phyloP scores from a whole-genome alignment of 345 rosid genomes.

The Barbarea vulgaris region DNA sequence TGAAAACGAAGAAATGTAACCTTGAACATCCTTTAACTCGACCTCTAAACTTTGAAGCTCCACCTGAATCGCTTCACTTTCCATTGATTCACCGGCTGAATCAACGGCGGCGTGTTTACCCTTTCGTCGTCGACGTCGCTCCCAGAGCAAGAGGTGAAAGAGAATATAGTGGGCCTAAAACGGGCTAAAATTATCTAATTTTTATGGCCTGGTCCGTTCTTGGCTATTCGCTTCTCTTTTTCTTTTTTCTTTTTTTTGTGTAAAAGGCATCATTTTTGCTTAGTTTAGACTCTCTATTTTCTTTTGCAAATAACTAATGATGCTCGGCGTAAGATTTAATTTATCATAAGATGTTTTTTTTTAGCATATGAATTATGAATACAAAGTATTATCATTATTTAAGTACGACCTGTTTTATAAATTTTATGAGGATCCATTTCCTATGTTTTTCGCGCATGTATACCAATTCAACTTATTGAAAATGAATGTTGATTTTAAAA shows the following conservation, averaged over 20 bases:
- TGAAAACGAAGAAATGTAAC: constrained; percentile 37
- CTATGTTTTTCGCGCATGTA: background rate
- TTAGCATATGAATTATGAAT: background rate
- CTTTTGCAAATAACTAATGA: background rate
- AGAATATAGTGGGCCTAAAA: constrained; percentile 10
- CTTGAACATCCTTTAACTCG: constrained; percentile 70
- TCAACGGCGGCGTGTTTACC: constrained; percentile 19
- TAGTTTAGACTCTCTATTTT: background rate
- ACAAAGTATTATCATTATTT: background rate
- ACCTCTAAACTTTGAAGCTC: constrained; percentile 64
- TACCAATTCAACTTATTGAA: background rate
- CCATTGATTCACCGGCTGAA: constrained; percentile 45
- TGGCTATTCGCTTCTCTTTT: background rate
- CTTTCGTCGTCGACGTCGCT: constrained; percentile 20
- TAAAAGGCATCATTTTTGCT: background rate
- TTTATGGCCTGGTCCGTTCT: background rate
- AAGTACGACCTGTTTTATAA: background rate
- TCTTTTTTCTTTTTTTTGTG: background rate
- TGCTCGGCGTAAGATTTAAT: background rate
- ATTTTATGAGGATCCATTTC: background rate
- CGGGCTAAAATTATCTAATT: background rate
- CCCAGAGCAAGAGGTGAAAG: constrained; percentile 3
- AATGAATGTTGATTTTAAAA: too few relatives aligned
- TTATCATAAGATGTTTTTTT: background rate
- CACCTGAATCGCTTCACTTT: constrained; percentile 51